phyloP scores from a whole-genome alignment of 2,329 filamentous ascomycete genomes.

The Penicillium sp. region DNA sequence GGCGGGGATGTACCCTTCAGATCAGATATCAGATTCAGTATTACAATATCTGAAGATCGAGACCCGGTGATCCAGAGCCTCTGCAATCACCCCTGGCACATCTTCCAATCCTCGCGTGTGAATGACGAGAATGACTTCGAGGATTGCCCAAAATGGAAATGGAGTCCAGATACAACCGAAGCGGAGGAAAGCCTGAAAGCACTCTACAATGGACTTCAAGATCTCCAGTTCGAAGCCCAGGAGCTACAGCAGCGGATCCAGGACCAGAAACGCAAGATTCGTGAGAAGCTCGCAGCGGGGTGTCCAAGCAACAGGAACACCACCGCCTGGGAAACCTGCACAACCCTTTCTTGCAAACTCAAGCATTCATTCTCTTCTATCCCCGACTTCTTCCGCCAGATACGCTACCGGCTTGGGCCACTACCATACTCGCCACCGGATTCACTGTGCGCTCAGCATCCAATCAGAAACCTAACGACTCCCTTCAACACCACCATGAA shows the following conservation, averaged over 20 bases:
- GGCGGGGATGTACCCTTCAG: neutral
- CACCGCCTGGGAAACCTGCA: conserved; percentile 29
- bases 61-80: conserved; percentile 4
- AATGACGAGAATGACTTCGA: neutral
- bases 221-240: conserved; percentile 30
- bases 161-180: neutral
- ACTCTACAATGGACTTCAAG: conserved; percentile 32
- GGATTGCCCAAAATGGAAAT: neutral
- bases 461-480: neutral
- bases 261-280: conserved; percentile 33
- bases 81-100: neutral
- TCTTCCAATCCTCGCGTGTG: neutral
- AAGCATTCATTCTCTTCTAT: conserved; percentile 34
- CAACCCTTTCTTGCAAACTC: conserved; percentile 35
- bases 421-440: neutral
- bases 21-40: conserved; percentile 1
- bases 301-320: conserved; percentile 15
- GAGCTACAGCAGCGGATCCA: conserved; percentile 31
- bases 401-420: conserved; percentile 5
- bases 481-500: neutral
- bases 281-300: conserved; percentile 33
- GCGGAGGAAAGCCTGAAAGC: conserved; percentile 22
- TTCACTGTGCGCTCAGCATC: neutral
- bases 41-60: neutral
- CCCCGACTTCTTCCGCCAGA: conserved; percentile 30